A percentile compares a stretch with the other conserved stretches of the same genome.
phyloP scores from a whole-genome alignment of 2,329 filamentous ascomycete genomes.

The Niveomyces coronatus region DNA sequence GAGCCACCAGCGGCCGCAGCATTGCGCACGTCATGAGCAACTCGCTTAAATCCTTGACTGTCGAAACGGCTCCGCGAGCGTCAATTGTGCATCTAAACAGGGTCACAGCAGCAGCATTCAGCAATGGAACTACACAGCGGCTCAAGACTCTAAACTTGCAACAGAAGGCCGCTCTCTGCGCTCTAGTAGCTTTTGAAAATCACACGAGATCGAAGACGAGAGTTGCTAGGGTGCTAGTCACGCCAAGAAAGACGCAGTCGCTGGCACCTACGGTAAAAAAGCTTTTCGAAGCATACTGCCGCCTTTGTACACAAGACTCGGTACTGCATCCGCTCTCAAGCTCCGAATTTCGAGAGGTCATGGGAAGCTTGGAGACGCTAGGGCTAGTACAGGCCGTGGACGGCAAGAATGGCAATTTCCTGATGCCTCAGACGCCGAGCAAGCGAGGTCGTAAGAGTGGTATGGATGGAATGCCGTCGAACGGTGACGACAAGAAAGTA shows the following conservation, averaged over 20 bases:
- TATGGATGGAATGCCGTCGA: conserved; percentile 42
- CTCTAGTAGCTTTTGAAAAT: conserved; percentile 78
- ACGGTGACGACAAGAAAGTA: conserved; percentile 63
- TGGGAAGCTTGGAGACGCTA: conserved; percentile 79
- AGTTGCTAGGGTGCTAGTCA: conserved; percentile 28
- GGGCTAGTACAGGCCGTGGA: conserved; percentile 64
- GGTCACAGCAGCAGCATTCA: conserved; percentile 81
- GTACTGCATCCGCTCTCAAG: conserved; percentile 79
- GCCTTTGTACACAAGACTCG: conserved; percentile 78
- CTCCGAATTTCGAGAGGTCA: conserved; percentile 89
- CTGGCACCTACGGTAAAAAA: conserved; percentile 71
- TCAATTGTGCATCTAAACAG: conserved; percentile 86
- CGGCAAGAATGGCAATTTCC: conserved; percentile 59
- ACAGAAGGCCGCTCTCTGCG: conserved; percentile 89
- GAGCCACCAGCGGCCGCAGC: conserved; percentile 36
- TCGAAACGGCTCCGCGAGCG: conserved; percentile 75
- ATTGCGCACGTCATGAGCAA: conserved; percentile 37
- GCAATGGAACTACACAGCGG: conserved; percentile 76
- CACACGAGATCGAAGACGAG: conserved; percentile 45
- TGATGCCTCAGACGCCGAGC: conserved; percentile 57
- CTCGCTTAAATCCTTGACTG: conserved; percentile 53
- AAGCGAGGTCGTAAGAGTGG: conserved; percentile 55
- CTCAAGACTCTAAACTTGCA: conserved; percentile 85
- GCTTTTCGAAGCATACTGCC: conserved; percentile 74
- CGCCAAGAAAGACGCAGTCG: conserved; percentile 51